Base-by-base conservation (phyloP, 768 basidiomycete genomes). In the Mycena vulgaris region DNA sequence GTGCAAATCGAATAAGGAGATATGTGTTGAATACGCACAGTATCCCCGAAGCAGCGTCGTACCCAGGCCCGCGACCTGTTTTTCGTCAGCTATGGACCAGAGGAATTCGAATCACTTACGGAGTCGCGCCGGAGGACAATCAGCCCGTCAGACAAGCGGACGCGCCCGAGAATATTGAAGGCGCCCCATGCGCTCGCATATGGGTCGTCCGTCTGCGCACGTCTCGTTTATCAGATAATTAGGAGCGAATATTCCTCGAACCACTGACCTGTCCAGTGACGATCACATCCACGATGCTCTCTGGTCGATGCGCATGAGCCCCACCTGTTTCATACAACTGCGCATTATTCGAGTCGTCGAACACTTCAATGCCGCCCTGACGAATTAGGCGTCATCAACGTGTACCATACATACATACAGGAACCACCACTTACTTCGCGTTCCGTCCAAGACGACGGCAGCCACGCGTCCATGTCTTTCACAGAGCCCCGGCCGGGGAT, bases 81-180 rank as follows among this genome's bases (percentile, higher is more conserved):
- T 52, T 11, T 47, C 30, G 17, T 66, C 59, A 56, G 51, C 27
- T 35, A n/a, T 28, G 16, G 40, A 42, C 13, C 10, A 40, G 58
- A 37, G 28, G 23, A 33, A 13, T 17, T 23, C 19, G 21, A 45
- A 6, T 16, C 31, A 79, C 87, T 66, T 63, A 89, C 89, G 62
- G 89, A 85, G 80, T 87, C 83, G 62, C 88, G 85, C 30, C 84
- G 71, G 37, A 92, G 77, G 5, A 87, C 84, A 31, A 91, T 80
- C 42, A 92, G 80, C 17, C 92, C 92, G 77, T 93, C 92, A 42
- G 82, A 81, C 10, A 88, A 78, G 33, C 92, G 82, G 17, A 92
- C 80, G 33, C 90, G 87, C 40, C 92, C 92, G 47, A 88, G 77
- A 57, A 92, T 81, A 55, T 79, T 83, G 64, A 86, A 88, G 5